Conservation (phyloP, 108 stramenopile species). For the Cylindrotheca closterium region DNA sequence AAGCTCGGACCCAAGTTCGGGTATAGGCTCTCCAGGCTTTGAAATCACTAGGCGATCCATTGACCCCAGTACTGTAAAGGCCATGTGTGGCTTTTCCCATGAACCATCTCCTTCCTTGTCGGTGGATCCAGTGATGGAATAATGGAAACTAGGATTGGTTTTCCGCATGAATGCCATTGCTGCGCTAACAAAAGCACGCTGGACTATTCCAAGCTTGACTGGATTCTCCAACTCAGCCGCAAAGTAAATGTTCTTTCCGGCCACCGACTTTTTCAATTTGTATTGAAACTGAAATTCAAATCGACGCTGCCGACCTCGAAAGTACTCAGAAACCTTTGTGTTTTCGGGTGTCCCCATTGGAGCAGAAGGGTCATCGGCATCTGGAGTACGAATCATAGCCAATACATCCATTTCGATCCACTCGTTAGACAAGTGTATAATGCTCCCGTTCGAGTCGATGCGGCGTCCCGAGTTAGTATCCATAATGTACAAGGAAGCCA, state of each 20-base stretch:
- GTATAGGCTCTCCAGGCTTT: slow-evolving; percentile 68
- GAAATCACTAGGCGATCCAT: slow-evolving; percentile 87
- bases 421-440: slow-evolving; percentile 53
- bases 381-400: slow-evolving; percentile 83
- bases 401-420: slow-evolving; percentile 79
- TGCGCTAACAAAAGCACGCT: slow-evolving; percentile 80
- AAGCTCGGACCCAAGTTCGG: slow-evolving; percentile 72
- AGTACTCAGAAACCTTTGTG: slow-evolving; percentile 43
- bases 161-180: slow-evolving; percentile 86
- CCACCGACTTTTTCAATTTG: slow-evolving; percentile 74
- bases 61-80: slow-evolving; percentile 77
- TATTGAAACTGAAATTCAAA: slow-evolving; percentile 94
- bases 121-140: slow-evolving; percentile 38
- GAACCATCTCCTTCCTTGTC: slow-evolving; percentile 32
- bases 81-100: slow-evolving; percentile 77
- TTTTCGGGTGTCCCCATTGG: slow-evolving; percentile 30
- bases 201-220: slow-evolving; percentile 84
- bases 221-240: slow-evolving; percentile 82
- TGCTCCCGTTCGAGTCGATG: slow-evolving; percentile 42
- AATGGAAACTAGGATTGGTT: slow-evolving; percentile 68
- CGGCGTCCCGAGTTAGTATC: slow-evolving; percentile 38
- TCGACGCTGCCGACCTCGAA: slow-evolving; percentile 75
- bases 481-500: slow-evolving; percentile 42
- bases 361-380: slow-evolving; percentile 57
- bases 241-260: slow-evolving; percentile 72